Conservation (phyloP, 208 protist species). For the Leishmania arabica region DNA sequence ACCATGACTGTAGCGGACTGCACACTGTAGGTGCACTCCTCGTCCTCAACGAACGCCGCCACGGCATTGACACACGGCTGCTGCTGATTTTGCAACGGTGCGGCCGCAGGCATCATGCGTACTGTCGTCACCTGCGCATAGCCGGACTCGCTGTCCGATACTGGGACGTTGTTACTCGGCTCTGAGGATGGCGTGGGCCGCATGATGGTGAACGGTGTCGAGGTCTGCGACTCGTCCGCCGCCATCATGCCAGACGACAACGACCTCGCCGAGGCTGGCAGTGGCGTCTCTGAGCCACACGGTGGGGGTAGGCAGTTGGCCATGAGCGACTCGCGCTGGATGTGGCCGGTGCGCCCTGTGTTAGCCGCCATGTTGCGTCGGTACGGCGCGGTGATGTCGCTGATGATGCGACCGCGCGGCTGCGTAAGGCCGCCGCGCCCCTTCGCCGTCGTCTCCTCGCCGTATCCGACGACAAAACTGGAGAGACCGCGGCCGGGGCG, state of each 20-base stretch:
- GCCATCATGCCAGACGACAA: not conserved
- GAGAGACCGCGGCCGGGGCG: conserved; percentile 19
- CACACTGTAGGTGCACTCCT: not conserved
- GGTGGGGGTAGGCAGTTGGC: conserved; percentile 3
- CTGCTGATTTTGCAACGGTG: not conserved
- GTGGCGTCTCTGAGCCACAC: not conserved
- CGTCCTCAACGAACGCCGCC: not conserved
- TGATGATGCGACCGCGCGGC: conserved; percentile 26
- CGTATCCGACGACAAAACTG: conserved; percentile 26
- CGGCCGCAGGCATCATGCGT: not conserved
- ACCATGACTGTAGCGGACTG: not conserved
- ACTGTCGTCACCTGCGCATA: not conserved
- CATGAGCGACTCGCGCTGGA: conserved; percentile 18
- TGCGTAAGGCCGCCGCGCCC: conserved; percentile 19
- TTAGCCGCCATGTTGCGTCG: conserved; percentile 21
- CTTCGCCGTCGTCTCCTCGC: conserved; percentile 14
- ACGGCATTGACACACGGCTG: not conserved
- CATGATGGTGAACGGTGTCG: conserved; percentile 15
- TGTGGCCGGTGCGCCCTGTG: conserved; percentile 17
- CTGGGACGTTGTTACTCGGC: not conserved
- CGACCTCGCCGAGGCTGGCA: not conserved
- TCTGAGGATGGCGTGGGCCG: conserved; percentile 3
- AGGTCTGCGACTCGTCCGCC: not conserved
- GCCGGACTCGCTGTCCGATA: not conserved
- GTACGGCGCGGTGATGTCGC: conserved; percentile 34